Conservation (phyloP, 352 stramenopile species). For the Pythium insidiosum region DNA sequence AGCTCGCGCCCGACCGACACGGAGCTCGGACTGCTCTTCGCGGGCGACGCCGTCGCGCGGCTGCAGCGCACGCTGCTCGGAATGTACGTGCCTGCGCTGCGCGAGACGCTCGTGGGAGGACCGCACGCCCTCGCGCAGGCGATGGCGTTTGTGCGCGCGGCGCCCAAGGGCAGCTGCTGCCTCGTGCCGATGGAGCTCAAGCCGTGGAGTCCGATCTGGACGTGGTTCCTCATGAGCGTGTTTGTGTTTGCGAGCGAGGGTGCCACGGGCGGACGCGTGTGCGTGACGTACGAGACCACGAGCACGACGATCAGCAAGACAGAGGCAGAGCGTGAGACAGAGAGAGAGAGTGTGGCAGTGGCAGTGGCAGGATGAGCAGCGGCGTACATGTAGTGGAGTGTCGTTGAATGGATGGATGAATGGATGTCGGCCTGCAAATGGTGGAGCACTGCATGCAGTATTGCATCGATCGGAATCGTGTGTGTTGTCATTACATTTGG, state of each 20-base stretch:
- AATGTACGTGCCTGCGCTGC: conserved; percentile 61
- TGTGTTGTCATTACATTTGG: too few relatives aligned
- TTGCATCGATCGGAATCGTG: too few relatives aligned
- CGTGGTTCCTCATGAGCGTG: conserved; percentile 74
- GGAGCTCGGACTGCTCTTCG: conserved; percentile 56
- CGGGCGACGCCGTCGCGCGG: conserved; percentile 23
- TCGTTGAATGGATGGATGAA: too few relatives aligned
- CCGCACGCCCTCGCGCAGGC: conserved; percentile 3
- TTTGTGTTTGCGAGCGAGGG: conserved; percentile 77
- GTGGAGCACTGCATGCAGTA: too few relatives aligned
- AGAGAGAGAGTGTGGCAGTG: too few relatives aligned
- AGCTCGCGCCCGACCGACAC: conserved; percentile 63
- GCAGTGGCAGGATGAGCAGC: too few relatives aligned
- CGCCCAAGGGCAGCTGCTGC: conserved; percentile 14
- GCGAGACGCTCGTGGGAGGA: conserved; percentile 15
- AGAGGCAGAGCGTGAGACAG: neutral
- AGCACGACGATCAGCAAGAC: conserved; percentile 24
- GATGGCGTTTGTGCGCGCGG: conserved; percentile 1
- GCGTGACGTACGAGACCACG: conserved; percentile 46
- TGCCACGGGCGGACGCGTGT: conserved; percentile 53
- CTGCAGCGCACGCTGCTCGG: conserved; percentile 62
- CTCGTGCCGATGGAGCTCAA: conserved; percentile 50
- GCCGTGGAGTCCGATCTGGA: conserved; percentile 55
- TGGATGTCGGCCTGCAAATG: too few relatives aligned
- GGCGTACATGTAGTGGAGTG: too few relatives aligned